A percentile compares a stretch with the other conserved stretches of the same genome.
Conservation (phyloP, 345 rosid species). For the Populus ilicifolia region DNA sequence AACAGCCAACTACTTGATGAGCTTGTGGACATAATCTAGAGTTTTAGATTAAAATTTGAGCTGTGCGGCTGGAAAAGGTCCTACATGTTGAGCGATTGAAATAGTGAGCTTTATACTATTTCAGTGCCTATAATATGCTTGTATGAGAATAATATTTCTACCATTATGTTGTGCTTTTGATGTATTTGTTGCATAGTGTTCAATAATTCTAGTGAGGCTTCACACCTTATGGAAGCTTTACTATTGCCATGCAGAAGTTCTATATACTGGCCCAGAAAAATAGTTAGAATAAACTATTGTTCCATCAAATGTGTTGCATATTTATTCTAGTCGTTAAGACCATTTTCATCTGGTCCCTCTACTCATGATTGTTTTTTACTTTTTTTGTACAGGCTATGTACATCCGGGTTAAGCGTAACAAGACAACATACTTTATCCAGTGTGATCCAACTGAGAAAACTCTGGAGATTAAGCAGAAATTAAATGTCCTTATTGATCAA, state of each 20-base stretch:
- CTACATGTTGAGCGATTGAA: too few species aligned
- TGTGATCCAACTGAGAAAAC: constrained; percentile 84
- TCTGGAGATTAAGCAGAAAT: constrained; percentile 68
- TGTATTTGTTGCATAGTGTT: too few species aligned
- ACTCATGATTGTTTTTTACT: constrained; percentile 1
- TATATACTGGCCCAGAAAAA: background rate
- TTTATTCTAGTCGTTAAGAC: background rate
- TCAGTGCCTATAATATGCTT: too few species aligned
- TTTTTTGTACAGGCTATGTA: constrained; percentile 64
- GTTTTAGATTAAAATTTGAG: background rate
- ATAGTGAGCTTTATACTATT: too few species aligned
- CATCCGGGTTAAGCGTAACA: constrained; percentile 82
- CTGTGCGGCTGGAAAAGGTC: background rate
- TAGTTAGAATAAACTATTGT: background rate
- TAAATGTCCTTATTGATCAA: constrained; percentile 58
- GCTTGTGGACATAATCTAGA: background rate
- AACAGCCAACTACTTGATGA: background rate
- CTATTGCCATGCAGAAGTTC: too few species aligned
- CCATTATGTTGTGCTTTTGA: too few species aligned
- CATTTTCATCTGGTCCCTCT: constrained; percentile 2
- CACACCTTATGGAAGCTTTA: too few species aligned
- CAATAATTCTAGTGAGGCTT: too few species aligned
- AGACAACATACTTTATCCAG: constrained; percentile 78
- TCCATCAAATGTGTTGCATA: background rate
- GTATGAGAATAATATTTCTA: too few species aligned